phyloP scores from a whole-genome alignment of 345 rosid genomes.

The Gossypium longicalyx region DNA sequence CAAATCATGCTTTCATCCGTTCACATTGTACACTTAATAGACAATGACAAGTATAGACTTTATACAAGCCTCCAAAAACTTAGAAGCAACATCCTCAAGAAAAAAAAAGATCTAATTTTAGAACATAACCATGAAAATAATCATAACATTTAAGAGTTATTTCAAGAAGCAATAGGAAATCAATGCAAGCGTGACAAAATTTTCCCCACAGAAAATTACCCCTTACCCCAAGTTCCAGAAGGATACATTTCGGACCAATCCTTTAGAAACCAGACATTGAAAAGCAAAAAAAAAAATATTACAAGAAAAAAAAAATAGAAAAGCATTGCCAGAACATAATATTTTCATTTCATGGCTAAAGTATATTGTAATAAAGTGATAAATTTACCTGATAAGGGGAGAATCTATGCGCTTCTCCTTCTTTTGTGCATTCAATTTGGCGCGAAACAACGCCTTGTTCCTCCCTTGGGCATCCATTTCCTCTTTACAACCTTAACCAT shows the following conservation, averaged over 20 bases:
- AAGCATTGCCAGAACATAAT: background rate
- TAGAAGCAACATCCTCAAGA: background rate
- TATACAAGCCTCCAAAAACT: background rate
- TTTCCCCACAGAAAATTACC: background rate
- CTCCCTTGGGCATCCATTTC: constrained; percentile 74
- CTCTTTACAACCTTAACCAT: background rate
- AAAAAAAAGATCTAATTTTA: background rate
- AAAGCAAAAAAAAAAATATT: background rate
- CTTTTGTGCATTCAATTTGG: constrained; percentile 79
- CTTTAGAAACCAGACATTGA: background rate
- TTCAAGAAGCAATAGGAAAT: background rate
- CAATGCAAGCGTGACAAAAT: background rate
- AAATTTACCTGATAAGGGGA: constrained; percentile 71
- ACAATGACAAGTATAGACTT: background rate
- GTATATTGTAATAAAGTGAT: background rate
- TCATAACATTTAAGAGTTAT: background rate
- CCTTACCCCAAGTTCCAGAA: constrained; percentile 3
- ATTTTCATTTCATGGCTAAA: background rate
- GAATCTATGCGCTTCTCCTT: constrained; percentile 79
- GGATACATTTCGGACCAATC: background rate
- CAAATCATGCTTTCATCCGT: background rate
- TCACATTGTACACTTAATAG: background rate
- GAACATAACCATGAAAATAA: background rate
- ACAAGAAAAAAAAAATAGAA: background rate
- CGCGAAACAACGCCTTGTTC: constrained; percentile 81